A percentile compares a stretch with the other conserved stretches of the same genome.
These are phyloP conservation scores for Didymella keratinophila DNA, from an alignment of 2,329 filamentous ascomycete genomes.

Conservation along the genomic window DNA sequence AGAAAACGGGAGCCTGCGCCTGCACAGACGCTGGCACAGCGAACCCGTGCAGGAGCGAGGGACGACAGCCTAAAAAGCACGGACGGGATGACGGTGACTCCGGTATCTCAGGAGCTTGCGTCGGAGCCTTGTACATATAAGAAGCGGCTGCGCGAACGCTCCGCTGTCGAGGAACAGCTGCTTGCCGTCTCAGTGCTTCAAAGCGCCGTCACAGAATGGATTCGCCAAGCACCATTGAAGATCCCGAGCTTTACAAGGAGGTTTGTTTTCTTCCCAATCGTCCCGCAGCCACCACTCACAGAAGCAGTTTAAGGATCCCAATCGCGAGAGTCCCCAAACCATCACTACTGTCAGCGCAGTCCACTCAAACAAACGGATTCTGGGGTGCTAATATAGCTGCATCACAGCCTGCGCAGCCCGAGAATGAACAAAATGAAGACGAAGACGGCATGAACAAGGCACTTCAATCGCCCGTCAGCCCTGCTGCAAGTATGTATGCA, in stretches of 20 bases:
- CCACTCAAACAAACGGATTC: not conserved
- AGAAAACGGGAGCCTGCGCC: too few relatives aligned
- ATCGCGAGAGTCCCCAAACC: not conserved
- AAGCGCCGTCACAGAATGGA: not conserved
- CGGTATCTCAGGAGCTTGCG: not conserved
- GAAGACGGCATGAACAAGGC: not conserved
- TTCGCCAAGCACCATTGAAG: not conserved
- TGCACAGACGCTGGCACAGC: too few relatives aligned
- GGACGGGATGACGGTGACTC: not conserved
- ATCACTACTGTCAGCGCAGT: not conserved
- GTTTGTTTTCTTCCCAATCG: not conserved
- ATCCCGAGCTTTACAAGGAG: not conserved
- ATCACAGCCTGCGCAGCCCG: not conserved
- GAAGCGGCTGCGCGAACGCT: not conserved
- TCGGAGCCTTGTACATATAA: not conserved
- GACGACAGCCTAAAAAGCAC: not conserved
- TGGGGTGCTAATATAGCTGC: not conserved
- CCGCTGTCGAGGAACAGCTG: not conserved
- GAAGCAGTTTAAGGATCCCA: not conserved
- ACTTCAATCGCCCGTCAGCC: not conserved
- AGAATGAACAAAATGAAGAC: not conserved
- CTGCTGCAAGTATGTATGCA: not conserved
- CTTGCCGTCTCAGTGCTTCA: not conserved
- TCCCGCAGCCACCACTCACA: not conserved
- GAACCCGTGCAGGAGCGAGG: not conserved